Conservation (phyloP, 768 basidiomycete genomes). For the Termitomyces sp. region DNA sequence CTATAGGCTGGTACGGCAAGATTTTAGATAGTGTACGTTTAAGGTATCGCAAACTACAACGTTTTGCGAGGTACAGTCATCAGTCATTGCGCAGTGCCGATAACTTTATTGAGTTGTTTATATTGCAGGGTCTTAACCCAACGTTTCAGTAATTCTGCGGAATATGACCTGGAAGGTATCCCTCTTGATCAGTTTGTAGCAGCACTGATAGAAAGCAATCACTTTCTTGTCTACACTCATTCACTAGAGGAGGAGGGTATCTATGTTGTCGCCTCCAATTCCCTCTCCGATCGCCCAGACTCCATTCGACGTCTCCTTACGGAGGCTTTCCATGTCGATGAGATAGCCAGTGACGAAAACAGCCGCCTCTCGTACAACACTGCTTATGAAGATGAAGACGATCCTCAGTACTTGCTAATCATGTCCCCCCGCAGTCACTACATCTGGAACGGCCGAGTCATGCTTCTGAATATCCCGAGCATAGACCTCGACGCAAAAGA, state of each 20-base stretch:
- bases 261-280: conserved; percentile 81
- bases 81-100: not conserved
- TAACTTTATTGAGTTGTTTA: not conserved
- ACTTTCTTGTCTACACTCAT: conserved; percentile 91
- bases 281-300: conserved; percentile 71
- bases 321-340: conserved; percentile 79
- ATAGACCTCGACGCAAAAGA: conserved; percentile 83
- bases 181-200: conserved; percentile 77
- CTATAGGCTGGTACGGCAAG: conserved; percentile 86
- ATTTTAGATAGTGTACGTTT: conserved; percentile 89
- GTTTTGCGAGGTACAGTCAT: conserved; percentile 71
- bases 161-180: conserved; percentile 75
- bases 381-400: conserved; percentile 48
- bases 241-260: conserved; percentile 84
- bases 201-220: conserved; percentile 74
- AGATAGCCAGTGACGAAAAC: conserved; percentile 50
- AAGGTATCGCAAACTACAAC: conserved; percentile 89
- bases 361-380: conserved; percentile 31
- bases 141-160: conserved; percentile 89
- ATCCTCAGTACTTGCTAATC: conserved; percentile 73
- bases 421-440: conserved; percentile 83
- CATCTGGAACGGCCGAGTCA: conserved; percentile 87
- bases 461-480: conserved; percentile 68
- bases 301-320: conserved; percentile 74
- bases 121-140: conserved; percentile 60